Base-by-base conservation (phyloP, 2,329 filamentous ascomycete species). In the Colletotrichum destructivum region DNA sequence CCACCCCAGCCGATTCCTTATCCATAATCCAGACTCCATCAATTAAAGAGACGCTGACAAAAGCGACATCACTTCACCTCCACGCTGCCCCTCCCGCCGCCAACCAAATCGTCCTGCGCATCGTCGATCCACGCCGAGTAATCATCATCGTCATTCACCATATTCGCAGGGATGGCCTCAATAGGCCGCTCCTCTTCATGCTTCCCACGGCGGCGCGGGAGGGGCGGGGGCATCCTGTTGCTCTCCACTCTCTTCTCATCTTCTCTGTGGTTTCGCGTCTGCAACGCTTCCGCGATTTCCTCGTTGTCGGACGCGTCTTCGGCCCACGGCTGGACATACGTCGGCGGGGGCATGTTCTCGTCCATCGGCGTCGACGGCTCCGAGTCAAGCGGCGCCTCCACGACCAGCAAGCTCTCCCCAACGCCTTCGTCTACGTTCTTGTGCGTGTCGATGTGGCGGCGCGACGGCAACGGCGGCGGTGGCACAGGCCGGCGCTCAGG, bases 331-430 rank as follows among this genome's bases (percentile, higher is more conserved):
- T 59, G 71, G 38, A 61, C 21, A 64, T 73, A 73, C 31, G 57
- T 44, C 16, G 63, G 40, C 31, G 9, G 52, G 7, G 59, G 68
- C 4, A 62, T 57, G 42, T 44, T 69, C 23, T 85, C 86, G 9
- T 77, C 79, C 7, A 82, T 75, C 1, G 89, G 89, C 6, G 88
- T 88, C 2, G 83, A 82, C 2, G 89, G 88, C 71, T 89, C 87
- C 4, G 90, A 93, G 72, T 92, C 90, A 13, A 83, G 82, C 0
- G 91, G 91, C 1, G 91, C 91, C 69, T 89, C 88, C 15, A 93
- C 90, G 18, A 94, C 88, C 5, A 93, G 83, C 51, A 93, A 79
- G 70, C 91, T 88, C 8, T 86, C 85, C 1, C 78, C 78, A 9
- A 80, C 77, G 35, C 78, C 78, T 12, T 82, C 81, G 7, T 60